These are phyloP conservation scores for Colletotrichum cereale DNA, from an alignment of 2,329 filamentous ascomycete genomes.

Conservation along the genomic window DNA sequence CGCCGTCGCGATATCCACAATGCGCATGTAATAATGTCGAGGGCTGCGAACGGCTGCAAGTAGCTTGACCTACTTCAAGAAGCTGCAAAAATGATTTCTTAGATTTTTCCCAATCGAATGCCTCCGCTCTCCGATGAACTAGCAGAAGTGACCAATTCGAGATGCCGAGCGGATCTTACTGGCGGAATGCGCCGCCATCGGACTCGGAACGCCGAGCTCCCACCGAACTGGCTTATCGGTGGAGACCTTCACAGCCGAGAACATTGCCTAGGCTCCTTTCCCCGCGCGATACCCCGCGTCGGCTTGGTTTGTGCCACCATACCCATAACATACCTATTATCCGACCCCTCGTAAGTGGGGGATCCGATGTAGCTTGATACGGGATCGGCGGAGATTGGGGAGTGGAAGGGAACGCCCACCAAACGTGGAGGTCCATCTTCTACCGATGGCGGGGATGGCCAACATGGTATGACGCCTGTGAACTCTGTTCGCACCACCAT, in stretches of 20 bases:
- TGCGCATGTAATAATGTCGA: not conserved
- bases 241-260: not conserved
- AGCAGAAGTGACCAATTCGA: not conserved
- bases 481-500: not conserved
- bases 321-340: too few relatives aligned
- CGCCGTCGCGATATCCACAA: too few relatives aligned
- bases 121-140: not conserved
- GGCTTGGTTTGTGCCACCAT: not conserved
- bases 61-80: not conserved
- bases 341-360: conserved; percentile 27
- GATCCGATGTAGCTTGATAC: not conserved
- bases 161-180: not conserved
- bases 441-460: not conserved
- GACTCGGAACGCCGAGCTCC: not conserved
- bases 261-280: not conserved
- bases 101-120: not conserved
- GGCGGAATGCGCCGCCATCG: not conserved
- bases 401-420: conserved; percentile 6
- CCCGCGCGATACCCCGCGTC: conserved; percentile 9
- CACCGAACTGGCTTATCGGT: conserved; percentile 12
- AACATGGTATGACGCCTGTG: not conserved
- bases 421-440: not conserved
- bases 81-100: not conserved
- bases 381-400: not conserved
- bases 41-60: not conserved